Evolutionary conservation across 1,284 basidiomycete species (phyloP).

Genomic region (Wolfiporia cocos): DNA sequence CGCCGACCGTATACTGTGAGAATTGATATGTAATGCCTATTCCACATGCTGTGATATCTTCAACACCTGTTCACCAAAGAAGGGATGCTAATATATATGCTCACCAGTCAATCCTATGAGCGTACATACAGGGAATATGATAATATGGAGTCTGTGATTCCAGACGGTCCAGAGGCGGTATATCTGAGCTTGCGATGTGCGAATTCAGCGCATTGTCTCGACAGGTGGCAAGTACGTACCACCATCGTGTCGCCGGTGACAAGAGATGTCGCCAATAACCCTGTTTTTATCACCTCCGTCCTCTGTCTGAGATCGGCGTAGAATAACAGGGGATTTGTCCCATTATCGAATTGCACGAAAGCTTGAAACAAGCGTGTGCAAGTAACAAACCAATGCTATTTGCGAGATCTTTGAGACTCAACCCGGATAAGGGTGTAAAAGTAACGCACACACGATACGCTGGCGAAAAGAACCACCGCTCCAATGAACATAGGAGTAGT

Average conservation of each 20-base stretch:
- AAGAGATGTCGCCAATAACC: constrained; percentile 10
- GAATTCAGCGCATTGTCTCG: neutral
- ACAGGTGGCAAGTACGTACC: constrained; percentile 1
- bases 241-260: constrained; percentile 14
- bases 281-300: constrained; percentile 9
- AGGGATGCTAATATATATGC: neutral
- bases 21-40: constrained; percentile 11
- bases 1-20: constrained; percentile 5
- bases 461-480: neutral
- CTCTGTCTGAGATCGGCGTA: constrained; percentile 8
- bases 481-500: neutral
- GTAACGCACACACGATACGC: neutral
- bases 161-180: constrained; percentile 16
- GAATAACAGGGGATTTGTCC: constrained; percentile 6
- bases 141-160: constrained; percentile 6
- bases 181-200: neutral
- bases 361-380: constrained; percentile 11
- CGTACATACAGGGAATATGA: constrained; percentile 10
- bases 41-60: constrained; percentile 5
- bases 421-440: too few species aligned
- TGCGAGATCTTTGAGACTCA: too few species aligned
- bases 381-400: constrained; percentile 14
- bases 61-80: neutral
- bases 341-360: constrained; percentile 8
- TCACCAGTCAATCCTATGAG: constrained; percentile 2